These are phyloP conservation scores for Clavulina sp. DNA, from an alignment of 768 basidiomycete species.

Conservation along the genomic window DNA sequence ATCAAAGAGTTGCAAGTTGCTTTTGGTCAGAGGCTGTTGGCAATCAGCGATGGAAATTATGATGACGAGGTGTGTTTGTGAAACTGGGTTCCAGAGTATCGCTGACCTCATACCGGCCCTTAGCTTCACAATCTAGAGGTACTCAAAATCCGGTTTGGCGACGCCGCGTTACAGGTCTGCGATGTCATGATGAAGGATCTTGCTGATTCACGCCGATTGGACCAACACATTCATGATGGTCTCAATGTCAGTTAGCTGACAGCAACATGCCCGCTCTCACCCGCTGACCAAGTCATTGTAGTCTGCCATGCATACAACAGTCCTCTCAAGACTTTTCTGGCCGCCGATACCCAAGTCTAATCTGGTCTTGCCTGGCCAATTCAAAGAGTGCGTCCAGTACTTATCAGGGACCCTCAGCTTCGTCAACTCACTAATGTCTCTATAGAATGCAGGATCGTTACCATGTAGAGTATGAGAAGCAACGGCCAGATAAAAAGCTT, in stretches of 20 bases:
- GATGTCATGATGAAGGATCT: conserved; percentile 98
- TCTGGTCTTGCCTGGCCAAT: conserved; percentile 60
- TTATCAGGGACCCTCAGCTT: not conserved
- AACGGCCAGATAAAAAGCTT: conserved; percentile 86
- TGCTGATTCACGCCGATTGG: conserved; percentile 81
- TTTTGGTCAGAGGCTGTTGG: conserved; percentile 70
- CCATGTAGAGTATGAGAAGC: conserved; percentile 52
- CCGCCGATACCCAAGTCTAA: conserved; percentile 55
- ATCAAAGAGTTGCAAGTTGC: conserved; percentile 88
- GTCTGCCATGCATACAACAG: conserved; percentile 68
- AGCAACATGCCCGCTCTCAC: conserved; percentile 1
- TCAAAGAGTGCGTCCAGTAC: conserved; percentile 40
- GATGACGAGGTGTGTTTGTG: conserved; percentile 39
- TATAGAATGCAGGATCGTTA: conserved; percentile 59
- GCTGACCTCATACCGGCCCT: not conserved
- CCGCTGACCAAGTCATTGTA: conserved; percentile 16
- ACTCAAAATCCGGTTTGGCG: conserved; percentile 90
- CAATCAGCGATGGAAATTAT: conserved; percentile 59
- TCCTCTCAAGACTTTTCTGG: conserved; percentile 94
- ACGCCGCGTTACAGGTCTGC: conserved; percentile 80
- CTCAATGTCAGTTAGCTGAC: conserved; percentile 32
- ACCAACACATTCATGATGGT: conserved; percentile 72
- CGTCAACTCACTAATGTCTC: not conserved
- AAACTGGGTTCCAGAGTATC: not conserved
- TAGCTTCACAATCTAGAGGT: conserved; percentile 88